A percentile compares a stretch with the other conserved stretches of the same genome.
phyloP scores from a whole-genome alignment of 23 red algal species.

The Agarophyton chilense region DNA sequence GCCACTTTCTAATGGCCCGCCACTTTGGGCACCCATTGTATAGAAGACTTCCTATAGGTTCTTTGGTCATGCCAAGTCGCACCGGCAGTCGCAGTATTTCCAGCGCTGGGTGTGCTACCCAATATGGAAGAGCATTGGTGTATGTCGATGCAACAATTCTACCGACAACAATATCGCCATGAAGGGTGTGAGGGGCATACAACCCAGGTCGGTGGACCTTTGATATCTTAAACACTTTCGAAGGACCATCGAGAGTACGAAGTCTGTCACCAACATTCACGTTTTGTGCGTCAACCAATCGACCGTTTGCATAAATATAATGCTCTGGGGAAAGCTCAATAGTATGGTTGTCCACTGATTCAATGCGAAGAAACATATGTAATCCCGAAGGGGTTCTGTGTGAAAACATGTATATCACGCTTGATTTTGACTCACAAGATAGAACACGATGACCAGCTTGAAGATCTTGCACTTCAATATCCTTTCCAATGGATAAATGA shows the following conservation, averaged over 20 bases:
- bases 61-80: constrained; percentile 14
- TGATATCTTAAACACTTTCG: neutral
- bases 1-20: constrained; percentile 4
- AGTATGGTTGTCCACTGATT: constrained; percentile 6
- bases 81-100: constrained; percentile 22
- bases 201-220: constrained; percentile 2
- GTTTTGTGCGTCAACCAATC: neutral
- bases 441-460: constrained; percentile 3
- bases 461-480: neutral
- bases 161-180: constrained; percentile 64
- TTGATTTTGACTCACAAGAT: neutral
- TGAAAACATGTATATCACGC: constrained; percentile 9
- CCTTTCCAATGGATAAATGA: neutral
- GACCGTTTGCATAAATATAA: constrained; percentile 15
- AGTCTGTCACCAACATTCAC: constrained; percentile 12
- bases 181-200: constrained; percentile 56
- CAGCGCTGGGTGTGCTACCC: constrained; percentile 47
- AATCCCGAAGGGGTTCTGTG: neutral
- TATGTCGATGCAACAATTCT: constrained; percentile 53
- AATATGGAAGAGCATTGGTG: constrained; percentile 43
- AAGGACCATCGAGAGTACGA: constrained; percentile 42
- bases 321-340: constrained; percentile 26
- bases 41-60: constrained; percentile 29
- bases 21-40: constrained; percentile 24
- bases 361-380: constrained; percentile 8